These are phyloP conservation scores for Herpetomonas samuelpessoai DNA, from an alignment of 208 protist species.

Conservation along the genomic window DNA sequence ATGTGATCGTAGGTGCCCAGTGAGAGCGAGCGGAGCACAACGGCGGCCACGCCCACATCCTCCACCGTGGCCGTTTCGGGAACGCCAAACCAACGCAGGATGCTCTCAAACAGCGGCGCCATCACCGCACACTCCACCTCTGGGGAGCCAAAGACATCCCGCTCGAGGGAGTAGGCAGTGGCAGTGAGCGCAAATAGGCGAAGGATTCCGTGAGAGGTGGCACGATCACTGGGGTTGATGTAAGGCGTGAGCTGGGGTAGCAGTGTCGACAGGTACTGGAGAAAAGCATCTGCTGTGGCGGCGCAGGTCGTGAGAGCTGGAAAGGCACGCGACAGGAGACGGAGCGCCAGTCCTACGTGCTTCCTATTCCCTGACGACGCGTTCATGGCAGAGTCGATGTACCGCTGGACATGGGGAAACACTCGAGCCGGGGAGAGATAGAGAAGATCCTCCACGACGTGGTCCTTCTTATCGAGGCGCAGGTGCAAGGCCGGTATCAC, in stretches of 20 bases:
- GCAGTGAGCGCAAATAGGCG: neutral
- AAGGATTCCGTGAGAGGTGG: neutral
- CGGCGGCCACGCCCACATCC: constrained; percentile 11
- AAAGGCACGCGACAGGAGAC: constrained; percentile 23
- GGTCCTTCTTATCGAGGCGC: constrained; percentile 10
- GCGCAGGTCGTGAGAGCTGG: constrained; percentile 12
- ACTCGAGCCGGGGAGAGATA: constrained; percentile 36
- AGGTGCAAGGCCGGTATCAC: constrained; percentile 38
- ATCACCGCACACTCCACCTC: neutral
- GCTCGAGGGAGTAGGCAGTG: constrained; percentile 1
- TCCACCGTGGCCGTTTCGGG: constrained; percentile 7
- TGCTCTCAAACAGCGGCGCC: constrained; percentile 5
- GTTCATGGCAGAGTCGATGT: constrained; percentile 25
- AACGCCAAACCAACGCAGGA: constrained; percentile 11
- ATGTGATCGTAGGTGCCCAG: constrained; percentile 1
- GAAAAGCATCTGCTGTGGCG: constrained; percentile 20
- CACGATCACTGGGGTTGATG: constrained; percentile 27
- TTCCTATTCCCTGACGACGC: constrained; percentile 26
- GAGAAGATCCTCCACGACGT: constrained; percentile 29
- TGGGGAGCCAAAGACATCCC: constrained; percentile 12
- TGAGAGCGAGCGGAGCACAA: neutral
- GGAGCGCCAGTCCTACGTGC: constrained; percentile 24
- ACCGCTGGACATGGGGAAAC: constrained; percentile 12
- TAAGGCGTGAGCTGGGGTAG: constrained; percentile 21
- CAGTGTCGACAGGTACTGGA: constrained; percentile 25